Evolutionary conservation across 148 eudicot species (phyloP), one percentile per base, ranked within the genome.

Genomic region (Rhododendron ovatum): DNA sequence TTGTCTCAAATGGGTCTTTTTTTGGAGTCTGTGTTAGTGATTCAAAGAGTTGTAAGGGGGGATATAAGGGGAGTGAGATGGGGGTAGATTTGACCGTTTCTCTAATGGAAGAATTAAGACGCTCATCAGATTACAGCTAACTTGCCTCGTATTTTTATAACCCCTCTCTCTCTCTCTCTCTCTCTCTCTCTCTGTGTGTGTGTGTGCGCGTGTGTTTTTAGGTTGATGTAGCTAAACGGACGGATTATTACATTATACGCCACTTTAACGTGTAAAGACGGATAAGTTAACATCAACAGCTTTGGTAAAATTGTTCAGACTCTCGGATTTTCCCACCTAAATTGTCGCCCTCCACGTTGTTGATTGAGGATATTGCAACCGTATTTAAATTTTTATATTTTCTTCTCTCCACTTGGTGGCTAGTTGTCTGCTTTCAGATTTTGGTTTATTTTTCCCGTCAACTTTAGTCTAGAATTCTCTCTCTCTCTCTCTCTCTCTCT

Each of bases 91-190:
- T 84, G 88, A 87, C 85, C 88, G 80, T 15, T 87, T 81, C 65
- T 79, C 81, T 39, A 86, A 75, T 7, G 57, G 15, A 87, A 86
- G 82, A 83, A 22, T 20, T 14, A 84, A 83, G 94, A 87, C 76
- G 98, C 83, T 93, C 89, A 94, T 86, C 93, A n/a, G 91, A 89
- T 89, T 86, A 85, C 92, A 92, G 88, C 97, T 81, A 94, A 91
- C 85, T 41, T 24, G 7, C 33, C 5, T 47, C 47, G 39, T 11
- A 14, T 33, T 45, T 75, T 41, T 78, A 81, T 84, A 80, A 33
- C 59, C 69, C 48, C 39, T 41, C 37, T 76, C 81, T 51, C 57
- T 51, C 57, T 3, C 17, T 20, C n/a, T n/a, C n/a, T n/a, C n/a
- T n/a, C n/a, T n/a, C n/a, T n/a, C n/a, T n/a, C n/a, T n/a, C n/a